Conservation (phyloP, 495 filamentous ascomycete species). For the Hypoxylon perforatum region DNA sequence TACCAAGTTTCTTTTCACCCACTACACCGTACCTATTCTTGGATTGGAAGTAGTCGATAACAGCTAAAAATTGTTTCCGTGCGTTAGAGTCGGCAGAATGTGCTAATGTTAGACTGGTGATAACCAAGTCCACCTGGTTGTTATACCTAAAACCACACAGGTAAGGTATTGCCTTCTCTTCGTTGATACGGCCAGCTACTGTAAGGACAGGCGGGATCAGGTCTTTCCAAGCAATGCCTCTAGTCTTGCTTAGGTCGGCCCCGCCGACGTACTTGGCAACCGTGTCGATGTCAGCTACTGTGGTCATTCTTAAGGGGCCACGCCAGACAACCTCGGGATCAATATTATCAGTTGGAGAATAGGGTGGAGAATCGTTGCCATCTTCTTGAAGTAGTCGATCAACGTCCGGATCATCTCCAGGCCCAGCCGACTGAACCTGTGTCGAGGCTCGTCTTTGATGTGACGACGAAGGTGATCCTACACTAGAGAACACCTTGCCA, state of each 20-base stretch:
- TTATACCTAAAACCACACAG: slow-evolving; percentile 83
- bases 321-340: slow-evolving; percentile 81
- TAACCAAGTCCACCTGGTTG: slow-evolving; percentile 75
- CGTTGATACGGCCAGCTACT: slow-evolving; percentile 85
- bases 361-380: slow-evolving; percentile 82
- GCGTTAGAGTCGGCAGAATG: slow-evolving; percentile 54
- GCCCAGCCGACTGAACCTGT: slow-evolving; percentile 54
- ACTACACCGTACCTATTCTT: slow-evolving; percentile 86
- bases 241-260: slow-evolving; percentile 70
- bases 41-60: slow-evolving; percentile 82
- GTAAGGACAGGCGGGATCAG: slow-evolving; percentile 74
- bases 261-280: slow-evolving; percentile 87
- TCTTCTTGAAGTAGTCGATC: slow-evolving; percentile 90
- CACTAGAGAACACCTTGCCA: slow-evolving; percentile 74
- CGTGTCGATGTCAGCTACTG: slow-evolving; percentile 76
- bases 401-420: slow-evolving; percentile 84
- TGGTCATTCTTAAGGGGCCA: slow-evolving; percentile 80
- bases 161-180: slow-evolving; percentile 84
- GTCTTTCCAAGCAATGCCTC: slow-evolving; percentile 71
- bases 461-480: slow-evolving; percentile 66
- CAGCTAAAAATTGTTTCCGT: slow-evolving; percentile 68
- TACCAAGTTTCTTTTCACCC: slow-evolving; percentile 72
- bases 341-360: slow-evolving; percentile 79
- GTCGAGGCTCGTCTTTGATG: slow-evolving; percentile 60
- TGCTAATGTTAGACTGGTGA: slow-evolving; percentile 71